Conservation (phyloP, 2,329 filamentous ascomycete genomes). For the Fusarium illudens region DNA sequence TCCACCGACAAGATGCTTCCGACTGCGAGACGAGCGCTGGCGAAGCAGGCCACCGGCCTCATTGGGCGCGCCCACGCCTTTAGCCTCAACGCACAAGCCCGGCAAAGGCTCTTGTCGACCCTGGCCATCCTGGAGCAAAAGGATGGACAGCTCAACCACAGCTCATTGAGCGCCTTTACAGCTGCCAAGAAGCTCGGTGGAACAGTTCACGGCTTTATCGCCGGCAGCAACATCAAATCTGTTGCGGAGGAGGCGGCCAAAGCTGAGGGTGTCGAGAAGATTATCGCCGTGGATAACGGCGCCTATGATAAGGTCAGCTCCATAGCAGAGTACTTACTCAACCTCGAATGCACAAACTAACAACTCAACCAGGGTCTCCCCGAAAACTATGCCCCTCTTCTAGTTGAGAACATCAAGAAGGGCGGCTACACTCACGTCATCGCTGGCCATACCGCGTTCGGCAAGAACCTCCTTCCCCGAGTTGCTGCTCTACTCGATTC, state of each 20-base stretch:
- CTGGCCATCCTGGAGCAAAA: slow-evolving; percentile 92
- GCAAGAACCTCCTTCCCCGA: slow-evolving; percentile 92
- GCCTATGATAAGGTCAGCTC: slow-evolving; percentile 85
- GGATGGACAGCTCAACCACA: slow-evolving; percentile 83
- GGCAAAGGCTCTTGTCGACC: slow-evolving; percentile 75
- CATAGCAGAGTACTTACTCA: neutral
- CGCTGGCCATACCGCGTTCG: slow-evolving; percentile 91
- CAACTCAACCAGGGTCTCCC: slow-evolving; percentile 72
- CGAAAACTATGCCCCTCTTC: slow-evolving; percentile 91
- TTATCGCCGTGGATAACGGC: slow-evolving; percentile 85
- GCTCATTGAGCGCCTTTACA: slow-evolving; percentile 84
- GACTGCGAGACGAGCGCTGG: slow-evolving; percentile 42
- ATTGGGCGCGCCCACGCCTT: slow-evolving; percentile 39
- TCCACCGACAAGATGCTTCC: slow-evolving; percentile 44
- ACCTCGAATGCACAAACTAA: slow-evolving; percentile 11
- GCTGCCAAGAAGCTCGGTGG: slow-evolving; percentile 89
- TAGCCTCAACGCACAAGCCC: slow-evolving; percentile 45
- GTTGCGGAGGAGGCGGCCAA: slow-evolving; percentile 87
- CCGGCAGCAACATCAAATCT: slow-evolving; percentile 77
- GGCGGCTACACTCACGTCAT: slow-evolving; percentile 93
- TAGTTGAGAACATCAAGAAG: slow-evolving; percentile 97
- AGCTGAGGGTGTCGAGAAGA: slow-evolving; percentile 89
- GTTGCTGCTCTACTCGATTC: slow-evolving; percentile 91
- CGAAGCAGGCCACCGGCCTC: slow-evolving; percentile 39
- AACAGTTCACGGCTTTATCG: slow-evolving; percentile 84